phyloP scores from a whole-genome alignment of 2,329 filamentous ascomycete species.

The Arachnomyces sp. region DNA sequence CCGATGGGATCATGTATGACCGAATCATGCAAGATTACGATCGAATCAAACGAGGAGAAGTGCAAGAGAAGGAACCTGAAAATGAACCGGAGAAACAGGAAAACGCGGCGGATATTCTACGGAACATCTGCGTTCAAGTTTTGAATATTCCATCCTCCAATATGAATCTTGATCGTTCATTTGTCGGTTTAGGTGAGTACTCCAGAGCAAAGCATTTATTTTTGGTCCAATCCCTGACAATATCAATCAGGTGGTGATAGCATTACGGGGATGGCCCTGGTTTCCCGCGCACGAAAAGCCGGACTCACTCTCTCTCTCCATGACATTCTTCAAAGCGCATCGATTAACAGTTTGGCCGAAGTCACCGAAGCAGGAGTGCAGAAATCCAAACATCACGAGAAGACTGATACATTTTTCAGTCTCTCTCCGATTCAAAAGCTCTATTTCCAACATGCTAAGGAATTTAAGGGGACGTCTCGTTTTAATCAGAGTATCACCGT shows the following conservation, averaged over 20 bases:
- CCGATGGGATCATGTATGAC: conserved; percentile 33
- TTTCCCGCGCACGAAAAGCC: no score
- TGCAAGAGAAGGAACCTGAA: no score
- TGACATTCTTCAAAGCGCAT: not conserved
- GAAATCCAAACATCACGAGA: conserved; percentile 12
- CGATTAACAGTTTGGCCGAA: not conserved
- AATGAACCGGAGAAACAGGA: no score
- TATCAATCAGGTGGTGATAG: no score
- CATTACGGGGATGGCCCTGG: no score
- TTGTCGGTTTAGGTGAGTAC: conserved; percentile 8
- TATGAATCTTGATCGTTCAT: conserved; percentile 3
- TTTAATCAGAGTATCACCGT: conserved; percentile 34
- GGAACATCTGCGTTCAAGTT: not conserved
- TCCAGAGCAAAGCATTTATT: conserved; percentile 6
- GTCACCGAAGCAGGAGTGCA: not conserved
- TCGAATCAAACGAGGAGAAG: no score
- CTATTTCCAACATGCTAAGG: conserved; percentile 22
- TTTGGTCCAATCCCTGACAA: conserved; percentile 1
- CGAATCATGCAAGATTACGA: conserved; percentile 23
- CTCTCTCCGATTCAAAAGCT: conserved; percentile 33
- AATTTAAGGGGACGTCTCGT: conserved; percentile 24
- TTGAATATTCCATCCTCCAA: not conserved
- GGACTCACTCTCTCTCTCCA: no score
- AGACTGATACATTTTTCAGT: conserved; percentile 23
- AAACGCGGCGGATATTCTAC: not conserved